Conservation (phyloP, 1,284 basidiomycete species). For the Tetrapyrgos nigripes region DNA sequence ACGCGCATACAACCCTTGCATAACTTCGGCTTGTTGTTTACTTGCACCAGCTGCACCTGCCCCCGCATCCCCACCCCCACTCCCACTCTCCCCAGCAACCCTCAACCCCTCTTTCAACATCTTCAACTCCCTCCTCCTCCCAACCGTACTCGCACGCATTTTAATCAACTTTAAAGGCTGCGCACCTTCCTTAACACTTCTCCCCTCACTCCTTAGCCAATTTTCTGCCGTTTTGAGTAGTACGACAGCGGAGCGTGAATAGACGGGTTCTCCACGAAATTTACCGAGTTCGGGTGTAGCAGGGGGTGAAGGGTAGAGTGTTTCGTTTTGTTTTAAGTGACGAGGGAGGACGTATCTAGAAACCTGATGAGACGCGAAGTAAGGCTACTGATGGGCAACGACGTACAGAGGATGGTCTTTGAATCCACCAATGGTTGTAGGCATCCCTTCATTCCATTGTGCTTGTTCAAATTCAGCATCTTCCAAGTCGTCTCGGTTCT, state of each 20-base stretch:
- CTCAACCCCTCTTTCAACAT: conserved; percentile 53
- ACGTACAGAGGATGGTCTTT: conserved; percentile 93
- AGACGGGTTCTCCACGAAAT: conserved; percentile 95
- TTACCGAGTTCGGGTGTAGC: conserved; percentile 77
- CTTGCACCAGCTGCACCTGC: conserved; percentile 24
- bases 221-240: conserved; percentile 90
- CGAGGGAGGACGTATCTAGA: conserved; percentile 86
- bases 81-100: conserved; percentile 14
- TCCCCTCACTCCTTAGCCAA: conserved; percentile 90
- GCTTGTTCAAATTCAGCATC: conserved; percentile 89
- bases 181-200: conserved; percentile 74
- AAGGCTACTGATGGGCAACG: conserved; percentile 8
- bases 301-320: conserved; percentile 80
- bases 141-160: conserved; percentile 84
- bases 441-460: conserved; percentile 93
- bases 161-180: conserved; percentile 94
- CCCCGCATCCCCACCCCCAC: not conserved
- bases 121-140: conserved; percentile 86
- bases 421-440: conserved; percentile 89
- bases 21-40: conserved; percentile 62
- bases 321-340: conserved; percentile 90
- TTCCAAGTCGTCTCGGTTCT: conserved; percentile 94
- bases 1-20: conserved; percentile 89
- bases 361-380: conserved; percentile 15
- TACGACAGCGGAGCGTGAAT: conserved; percentile 83